phyloP scores from a whole-genome alignment of 1,284 basidiomycete genomes.

The Papiliotrema nemorosa region DNA sequence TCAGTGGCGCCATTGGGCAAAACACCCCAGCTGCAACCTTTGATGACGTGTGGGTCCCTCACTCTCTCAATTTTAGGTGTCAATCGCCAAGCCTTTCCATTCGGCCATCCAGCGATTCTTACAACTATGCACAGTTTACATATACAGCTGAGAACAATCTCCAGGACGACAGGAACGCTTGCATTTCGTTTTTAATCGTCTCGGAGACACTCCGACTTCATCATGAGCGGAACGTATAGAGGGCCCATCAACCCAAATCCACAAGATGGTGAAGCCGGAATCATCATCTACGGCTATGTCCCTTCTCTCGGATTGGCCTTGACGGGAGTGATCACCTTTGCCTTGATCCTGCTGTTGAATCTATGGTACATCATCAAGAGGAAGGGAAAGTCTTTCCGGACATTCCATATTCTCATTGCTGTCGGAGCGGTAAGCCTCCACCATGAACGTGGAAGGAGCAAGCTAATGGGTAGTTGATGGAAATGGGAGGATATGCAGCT shows the following conservation, averaged over 20 bases:
- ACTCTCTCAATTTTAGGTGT: too few relatives aligned
- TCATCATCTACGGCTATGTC: constrained; percentile 47
- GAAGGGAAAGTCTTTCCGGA: constrained; percentile 12
- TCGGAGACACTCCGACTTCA: too few relatives aligned
- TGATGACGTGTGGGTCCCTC: too few relatives aligned
- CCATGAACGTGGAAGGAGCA: too few relatives aligned
- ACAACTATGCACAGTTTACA: too few relatives aligned
- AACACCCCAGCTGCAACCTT: too few relatives aligned
- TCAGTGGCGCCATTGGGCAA: too few relatives aligned
- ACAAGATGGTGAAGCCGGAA: constrained; percentile 31
- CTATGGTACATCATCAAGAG: constrained; percentile 20
- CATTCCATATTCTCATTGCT: constrained; percentile 22
- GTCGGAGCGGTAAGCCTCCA: constrained; percentile 23
- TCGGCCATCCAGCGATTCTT: too few relatives aligned
- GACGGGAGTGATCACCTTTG: constrained; percentile 38
- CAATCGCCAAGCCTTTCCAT: too few relatives aligned
- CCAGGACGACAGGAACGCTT: too few relatives aligned
- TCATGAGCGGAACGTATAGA: constrained; percentile 17
- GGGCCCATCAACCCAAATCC: constrained; percentile 42
- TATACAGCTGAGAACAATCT: too few relatives aligned
- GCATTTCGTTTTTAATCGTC: too few relatives aligned
- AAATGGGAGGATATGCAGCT: constrained; percentile 35
- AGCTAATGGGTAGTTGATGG: constrained; percentile 25
- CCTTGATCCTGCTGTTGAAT: constrained; percentile 32
- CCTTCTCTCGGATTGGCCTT: constrained; percentile 39